Base-by-base conservation (phyloP, 768 basidiomycete species). In the Hortiboletus campestris region DNA sequence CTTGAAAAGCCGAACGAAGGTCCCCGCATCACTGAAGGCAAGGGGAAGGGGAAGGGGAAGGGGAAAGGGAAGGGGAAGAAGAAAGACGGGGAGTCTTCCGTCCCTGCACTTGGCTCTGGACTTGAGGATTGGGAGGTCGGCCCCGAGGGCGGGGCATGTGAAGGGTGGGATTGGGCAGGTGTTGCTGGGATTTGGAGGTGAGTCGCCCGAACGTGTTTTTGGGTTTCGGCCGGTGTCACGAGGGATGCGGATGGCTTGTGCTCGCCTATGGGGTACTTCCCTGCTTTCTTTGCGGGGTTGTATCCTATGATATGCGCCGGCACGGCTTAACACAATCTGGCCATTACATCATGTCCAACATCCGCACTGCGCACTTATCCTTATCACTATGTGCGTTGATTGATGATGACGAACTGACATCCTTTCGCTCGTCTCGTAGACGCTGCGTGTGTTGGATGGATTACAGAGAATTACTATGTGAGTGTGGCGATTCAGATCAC, bases 151-250 rank as follows among this genome's bases (percentile, higher is more conserved):
- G 71, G 63, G 28, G 56, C 57, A 4, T 71, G 68, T 45, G 67
- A 71, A 6, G 82, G 82, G 5, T 83, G 80, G 81, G 82, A 84
- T 61, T 84, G 84, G 83, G 83, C 82, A 2, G 83, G 80, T 9
- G 80, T 77, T 3, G 65, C 73, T 41, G 83, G 83, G 17, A 69
- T 75, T 46, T 84, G 82, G 81, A 74, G 75, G 82, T 82, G 60
- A 61, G 79, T 69, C 4, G 3, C 11, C 14, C 45, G 16, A 14
- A 20, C 16, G 9, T 17, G 42, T 19, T n/a, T 14, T 25, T 3
- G 4, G 25, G 25, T 25, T 25, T 25, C 6, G 25, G 25, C 6
- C 25, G 25, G 25, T 25, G 25, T 25, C 25, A 6, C 25, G 25
- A 25, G 25, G 25, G 25, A 25, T 25, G 25, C 25, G 25, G 25